A percentile compares a stretch with the other conserved stretches of the same genome.
phyloP scores from a whole-genome alignment of 2,329 filamentous ascomycete genomes.

The Verticillium albo-atrum region DNA sequence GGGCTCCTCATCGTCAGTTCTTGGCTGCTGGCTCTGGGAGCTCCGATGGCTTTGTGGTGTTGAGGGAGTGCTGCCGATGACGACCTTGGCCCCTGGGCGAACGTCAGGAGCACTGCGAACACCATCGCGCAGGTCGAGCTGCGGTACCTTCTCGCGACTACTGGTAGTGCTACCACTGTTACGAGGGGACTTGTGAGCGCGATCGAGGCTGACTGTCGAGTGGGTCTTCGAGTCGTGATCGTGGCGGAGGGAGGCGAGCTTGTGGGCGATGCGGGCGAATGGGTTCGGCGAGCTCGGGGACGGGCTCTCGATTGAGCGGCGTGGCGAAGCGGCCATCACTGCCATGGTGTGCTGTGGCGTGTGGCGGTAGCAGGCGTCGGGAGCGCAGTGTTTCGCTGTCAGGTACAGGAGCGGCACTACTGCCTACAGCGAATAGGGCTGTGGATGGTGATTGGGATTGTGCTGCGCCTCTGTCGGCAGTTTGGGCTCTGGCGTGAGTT shows the following conservation, averaged over 20 bases:
- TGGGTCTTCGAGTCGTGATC: not conserved
- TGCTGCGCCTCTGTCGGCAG: too few species aligned
- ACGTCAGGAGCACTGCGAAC: not conserved
- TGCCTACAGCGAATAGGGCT: too few species aligned
- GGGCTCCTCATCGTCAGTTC: slow-evolving; percentile 1
- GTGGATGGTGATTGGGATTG: too few species aligned
- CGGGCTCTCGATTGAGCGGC: not conserved
- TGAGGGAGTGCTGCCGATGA: not conserved
- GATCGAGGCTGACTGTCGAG: not conserved
- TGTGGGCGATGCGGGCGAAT: slow-evolving; percentile 13
- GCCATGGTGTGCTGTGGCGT: not conserved
- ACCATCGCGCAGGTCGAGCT: slow-evolving; percentile 3
- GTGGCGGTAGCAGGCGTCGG: not conserved
- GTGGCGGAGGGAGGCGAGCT: slow-evolving; percentile 5
- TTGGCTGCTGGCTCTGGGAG: not conserved
- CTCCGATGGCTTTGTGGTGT: not conserved
- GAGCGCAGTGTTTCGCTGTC: not conserved
- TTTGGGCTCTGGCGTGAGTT: too few species aligned
- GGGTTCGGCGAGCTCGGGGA: slow-evolving; percentile 5
- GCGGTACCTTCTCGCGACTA: slow-evolving; percentile 26
- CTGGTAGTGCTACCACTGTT: slow-evolving; percentile 21
- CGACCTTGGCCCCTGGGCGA: not conserved
- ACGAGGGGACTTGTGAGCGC: slow-evolving; percentile 3
- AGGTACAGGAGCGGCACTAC: not conserved
- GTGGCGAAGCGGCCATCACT: not conserved